A percentile compares a stretch with the other conserved stretches of the same genome.
These are phyloP conservation scores for Zymoseptoria passerinii DNA, from an alignment of 2,329 filamentous ascomycete genomes.

Conservation along the genomic window DNA sequence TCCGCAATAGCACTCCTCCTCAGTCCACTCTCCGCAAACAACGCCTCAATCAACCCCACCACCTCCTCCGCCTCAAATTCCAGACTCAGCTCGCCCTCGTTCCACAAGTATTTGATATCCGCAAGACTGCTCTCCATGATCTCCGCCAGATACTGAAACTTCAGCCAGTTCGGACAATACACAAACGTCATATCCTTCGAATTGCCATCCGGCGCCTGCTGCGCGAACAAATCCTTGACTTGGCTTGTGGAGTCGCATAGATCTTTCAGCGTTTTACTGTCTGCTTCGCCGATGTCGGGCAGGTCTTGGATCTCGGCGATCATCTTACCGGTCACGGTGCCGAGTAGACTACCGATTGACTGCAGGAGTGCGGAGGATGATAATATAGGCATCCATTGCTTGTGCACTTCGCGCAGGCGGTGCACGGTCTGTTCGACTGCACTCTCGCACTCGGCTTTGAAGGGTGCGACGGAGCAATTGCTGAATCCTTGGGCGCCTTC, in stretches of 20 bases:
- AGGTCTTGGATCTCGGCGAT: conserved; percentile 56
- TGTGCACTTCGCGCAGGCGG: conserved; percentile 48
- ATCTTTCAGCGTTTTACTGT: conserved; percentile 50
- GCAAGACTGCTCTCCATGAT: conserved; percentile 55
- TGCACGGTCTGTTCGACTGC: conserved; percentile 51
- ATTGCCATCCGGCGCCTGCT: conserved; percentile 30
- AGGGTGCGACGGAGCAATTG: conserved; percentile 51
- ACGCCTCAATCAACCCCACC: conserved; percentile 53
- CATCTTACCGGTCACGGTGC: conserved; percentile 50
- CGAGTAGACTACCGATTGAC: conserved; percentile 51
- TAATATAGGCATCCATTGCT: conserved; percentile 50
- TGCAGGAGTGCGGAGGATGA: conserved; percentile 55
- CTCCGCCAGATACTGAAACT: conserved; percentile 56
- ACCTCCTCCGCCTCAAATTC: conserved; percentile 56
- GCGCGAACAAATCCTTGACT: conserved; percentile 50
- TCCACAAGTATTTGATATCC: conserved; percentile 59
- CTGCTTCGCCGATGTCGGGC: conserved; percentile 55
- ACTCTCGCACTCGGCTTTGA: conserved; percentile 51
- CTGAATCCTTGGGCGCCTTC: conserved; percentile 56
- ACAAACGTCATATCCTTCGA: conserved; percentile 48
- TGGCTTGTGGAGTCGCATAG: conserved; percentile 49
- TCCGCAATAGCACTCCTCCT: conserved; percentile 50
- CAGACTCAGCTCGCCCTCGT: conserved; percentile 53
- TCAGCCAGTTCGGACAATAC: conserved; percentile 56
- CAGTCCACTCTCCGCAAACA: conserved; percentile 56